These are phyloP conservation scores for Neostapfia colusana DNA, from an alignment of 176 grass and related monocot species.

Conservation along the genomic window DNA sequence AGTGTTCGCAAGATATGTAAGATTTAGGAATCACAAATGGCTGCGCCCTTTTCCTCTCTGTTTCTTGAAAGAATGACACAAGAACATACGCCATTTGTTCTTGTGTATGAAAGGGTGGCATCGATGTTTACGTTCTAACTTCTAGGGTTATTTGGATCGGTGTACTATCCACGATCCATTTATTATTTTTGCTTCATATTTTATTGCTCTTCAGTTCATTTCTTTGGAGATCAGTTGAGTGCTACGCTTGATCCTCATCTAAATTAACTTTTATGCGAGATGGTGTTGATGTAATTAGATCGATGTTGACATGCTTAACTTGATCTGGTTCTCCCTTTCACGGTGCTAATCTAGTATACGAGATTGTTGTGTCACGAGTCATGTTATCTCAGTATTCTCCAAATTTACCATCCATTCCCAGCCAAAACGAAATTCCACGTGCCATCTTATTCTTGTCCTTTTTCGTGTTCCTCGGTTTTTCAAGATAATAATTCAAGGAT, in stretches of 20 bases:
- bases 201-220: background rate
- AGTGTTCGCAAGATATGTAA: background rate
- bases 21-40: background rate
- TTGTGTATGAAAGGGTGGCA: background rate
- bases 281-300: background rate
- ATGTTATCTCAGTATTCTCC: no score
- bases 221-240: background rate
- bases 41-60: background rate
- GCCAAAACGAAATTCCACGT: no score
- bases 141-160: conserved; percentile 23
- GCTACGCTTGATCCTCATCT: background rate
- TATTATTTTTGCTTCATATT: background rate
- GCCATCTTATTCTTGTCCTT: no score
- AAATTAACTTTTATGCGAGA: background rate
- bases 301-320: background rate
- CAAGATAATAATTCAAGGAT: conserved; percentile 3
- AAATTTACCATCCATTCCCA: no score
- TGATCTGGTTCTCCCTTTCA: background rate
- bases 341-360: no score
- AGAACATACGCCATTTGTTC: background rate
- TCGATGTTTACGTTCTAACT: conserved; percentile 21
- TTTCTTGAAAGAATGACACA: background rate
- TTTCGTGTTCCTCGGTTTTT: background rate
- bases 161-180: background rate
- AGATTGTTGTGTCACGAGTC: no score